Conservation (phyloP, 257 asterid species). For the Henckelia pumila region DNA sequence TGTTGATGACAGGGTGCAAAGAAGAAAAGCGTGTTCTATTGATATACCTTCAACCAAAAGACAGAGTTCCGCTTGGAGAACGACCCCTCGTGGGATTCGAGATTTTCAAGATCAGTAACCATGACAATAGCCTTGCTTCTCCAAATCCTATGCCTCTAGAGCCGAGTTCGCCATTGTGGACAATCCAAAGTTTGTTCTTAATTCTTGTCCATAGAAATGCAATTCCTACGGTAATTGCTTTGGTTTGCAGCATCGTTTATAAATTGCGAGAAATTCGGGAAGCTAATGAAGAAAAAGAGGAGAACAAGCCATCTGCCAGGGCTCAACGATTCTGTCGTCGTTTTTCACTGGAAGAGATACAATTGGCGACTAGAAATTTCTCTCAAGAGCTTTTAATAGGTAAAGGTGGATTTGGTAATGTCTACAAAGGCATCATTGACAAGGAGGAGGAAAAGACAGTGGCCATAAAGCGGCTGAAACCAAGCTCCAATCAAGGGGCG, state of each 20-base stretch:
- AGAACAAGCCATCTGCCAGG: slow-evolving; percentile 3
- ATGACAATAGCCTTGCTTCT: too few relatives aligned
- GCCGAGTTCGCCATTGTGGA: too few relatives aligned
- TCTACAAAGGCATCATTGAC: slow-evolving; percentile 31
- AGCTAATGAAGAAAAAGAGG: slow-evolving; percentile 16
- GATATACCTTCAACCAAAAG: too few relatives aligned
- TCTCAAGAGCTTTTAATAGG: slow-evolving; percentile 30
- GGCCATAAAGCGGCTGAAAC: slow-evolving; percentile 32
- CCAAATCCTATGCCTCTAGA: too few relatives aligned
- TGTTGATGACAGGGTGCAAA: too few relatives aligned
- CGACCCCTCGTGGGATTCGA: too few relatives aligned
- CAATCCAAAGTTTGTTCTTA: too few relatives aligned
- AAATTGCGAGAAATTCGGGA: slow-evolving; percentile 26
- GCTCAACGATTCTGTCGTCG: slow-evolving; percentile 25
- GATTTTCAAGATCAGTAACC: too few relatives aligned
- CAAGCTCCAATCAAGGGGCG: slow-evolving; percentile 38
- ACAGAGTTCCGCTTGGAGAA: too few relatives aligned
- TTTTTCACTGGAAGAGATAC: slow-evolving; percentile 36
- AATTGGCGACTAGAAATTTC: slow-evolving; percentile 30
- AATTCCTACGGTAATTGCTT: not conserved
- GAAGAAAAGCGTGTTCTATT: too few relatives aligned
- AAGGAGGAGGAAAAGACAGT: slow-evolving; percentile 23
- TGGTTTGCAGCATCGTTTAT: slow-evolving; percentile 25
- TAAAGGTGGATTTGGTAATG: slow-evolving; percentile 39
- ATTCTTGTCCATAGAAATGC: too few relatives aligned